Base-by-base conservation (phyloP, 441 rosid genomes). In the Adansonia gregorii region DNA sequence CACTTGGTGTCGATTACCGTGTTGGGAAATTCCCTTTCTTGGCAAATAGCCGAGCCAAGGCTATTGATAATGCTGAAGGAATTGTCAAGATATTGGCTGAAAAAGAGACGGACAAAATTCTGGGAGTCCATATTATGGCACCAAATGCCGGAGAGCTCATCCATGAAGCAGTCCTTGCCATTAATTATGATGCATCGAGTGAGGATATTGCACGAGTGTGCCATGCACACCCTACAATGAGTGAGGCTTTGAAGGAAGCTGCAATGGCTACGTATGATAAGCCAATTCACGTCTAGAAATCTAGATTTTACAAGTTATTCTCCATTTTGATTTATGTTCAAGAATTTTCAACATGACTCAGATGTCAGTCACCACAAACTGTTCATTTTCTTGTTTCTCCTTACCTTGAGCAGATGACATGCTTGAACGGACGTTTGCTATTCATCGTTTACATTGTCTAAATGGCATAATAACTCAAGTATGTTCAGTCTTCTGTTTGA, bases 161-260 rank as follows among this genome's bases (percentile, higher is more conserved):
- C 78, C 99, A 94, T 3, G 99, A 94, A 86, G 99, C 99, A 9
- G 97, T 81, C 45, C 77, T 96, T 12, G 99, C 99, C 48, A 83
- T 96, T 76, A 83, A 91, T 65, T 94, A 94, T 65, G 99, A 88
- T 83, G 98, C 99, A 45, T 72, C 89, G 0, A 96, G 99, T 24
- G 98, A 93, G 87, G 99, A 94, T 81, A 94, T 96, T 11, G 98
- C 98, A 20, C 94, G 98, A 2, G 96, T 94, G 64, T 96, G 99
- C 86, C 99, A 94, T 64, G 99, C 99, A 54, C 99, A 93, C 79
- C 99, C 99, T 24, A 96, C 99, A 22, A 90, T 96, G 99, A 96
- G 99, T 48, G 99, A 96, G 84, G 99, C 98, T 45, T 73, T 96
- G 86, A 96, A 96, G 92, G 99, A 96, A 88, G 99, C 99, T 63